A percentile compares a stretch with the other conserved stretches of the same genome.
phyloP scores from a whole-genome alignment of 1,139 yeast genomes.

The Geotrichum reessii region DNA sequence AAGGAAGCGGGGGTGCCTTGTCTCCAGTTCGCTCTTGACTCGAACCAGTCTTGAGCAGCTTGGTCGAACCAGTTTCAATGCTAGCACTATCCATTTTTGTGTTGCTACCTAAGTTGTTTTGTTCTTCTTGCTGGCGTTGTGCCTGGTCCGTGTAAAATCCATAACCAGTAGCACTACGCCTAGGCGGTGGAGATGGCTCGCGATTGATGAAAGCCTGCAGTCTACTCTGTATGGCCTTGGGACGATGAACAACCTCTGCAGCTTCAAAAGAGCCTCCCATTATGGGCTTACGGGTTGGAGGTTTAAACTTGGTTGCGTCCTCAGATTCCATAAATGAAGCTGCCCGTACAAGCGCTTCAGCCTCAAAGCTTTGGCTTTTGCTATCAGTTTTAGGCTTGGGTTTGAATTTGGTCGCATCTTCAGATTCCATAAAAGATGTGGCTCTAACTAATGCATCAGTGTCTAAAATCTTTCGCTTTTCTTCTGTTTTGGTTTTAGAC shows the following conservation, averaged over 20 bases:
- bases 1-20: constrained; percentile 44
- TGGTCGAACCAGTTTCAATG: neutral
- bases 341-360: constrained; percentile 5
- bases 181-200: constrained; percentile 44
- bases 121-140: neutral
- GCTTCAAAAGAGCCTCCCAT: neutral
- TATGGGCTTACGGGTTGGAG: neutral
- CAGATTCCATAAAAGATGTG: constrained; percentile 18
- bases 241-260: neutral
- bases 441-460: constrained; percentile 4
- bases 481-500: neutral
- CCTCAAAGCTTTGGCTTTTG: constrained; percentile 4
- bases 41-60: neutral
- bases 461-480: constrained; percentile 5
- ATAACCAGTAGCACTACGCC: constrained; percentile 65
- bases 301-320: constrained; percentile 20
- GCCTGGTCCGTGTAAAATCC: constrained; percentile 57
- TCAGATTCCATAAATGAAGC: constrained; percentile 19
- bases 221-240: constrained; percentile 50
- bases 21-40: neutral
- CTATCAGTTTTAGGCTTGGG: neutral
- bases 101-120: neutral
- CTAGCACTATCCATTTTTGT: neutral
- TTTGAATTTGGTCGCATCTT: constrained; percentile 20
- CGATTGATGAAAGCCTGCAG: constrained; percentile 54